These are phyloP conservation scores for Blastomyces gilchristii DNA, from an alignment of 2,329 filamentous ascomycete species.

Conservation along the genomic window DNA sequence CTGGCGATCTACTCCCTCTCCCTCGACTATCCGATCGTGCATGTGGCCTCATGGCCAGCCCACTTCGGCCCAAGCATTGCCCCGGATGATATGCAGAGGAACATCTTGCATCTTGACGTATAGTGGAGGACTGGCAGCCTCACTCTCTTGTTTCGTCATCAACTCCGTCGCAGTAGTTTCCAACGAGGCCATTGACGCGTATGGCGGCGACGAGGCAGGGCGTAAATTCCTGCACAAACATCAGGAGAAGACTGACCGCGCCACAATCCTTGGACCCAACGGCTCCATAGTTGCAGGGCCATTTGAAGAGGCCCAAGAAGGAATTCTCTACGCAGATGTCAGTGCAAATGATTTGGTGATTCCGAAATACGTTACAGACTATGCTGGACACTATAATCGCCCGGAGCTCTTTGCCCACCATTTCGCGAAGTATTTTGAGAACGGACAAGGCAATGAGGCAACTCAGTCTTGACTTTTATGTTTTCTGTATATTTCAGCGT, in stretches of 20 bases:
- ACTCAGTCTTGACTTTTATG: not conserved
- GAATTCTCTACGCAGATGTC: constrained; percentile 8
- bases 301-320: constrained; percentile 5
- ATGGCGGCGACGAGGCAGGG: not conserved
- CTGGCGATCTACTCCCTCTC: constrained; percentile 5
- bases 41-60: constrained; percentile 8
- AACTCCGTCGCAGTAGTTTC: constrained; percentile 5
- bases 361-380: constrained; percentile 5
- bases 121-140: not conserved
- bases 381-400: constrained; percentile 7
- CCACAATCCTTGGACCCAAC: constrained; percentile 4
- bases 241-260: constrained; percentile 3
- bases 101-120: not conserved
- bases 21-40: constrained; percentile 6
- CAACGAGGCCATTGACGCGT: constrained; percentile 2
- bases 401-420: constrained; percentile 8
- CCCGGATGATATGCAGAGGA: constrained; percentile 1
- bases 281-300: constrained; percentile 4
- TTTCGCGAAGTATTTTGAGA: constrained; percentile 6
- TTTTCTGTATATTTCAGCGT: no score
- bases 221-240: constrained; percentile 3
- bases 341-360: constrained; percentile 1
- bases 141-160: constrained; percentile 6
- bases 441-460: not conserved
- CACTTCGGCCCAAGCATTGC: not conserved